phyloP scores from a whole-genome alignment of 1,139 yeast species.

The Kodamaea anthophila region DNA sequence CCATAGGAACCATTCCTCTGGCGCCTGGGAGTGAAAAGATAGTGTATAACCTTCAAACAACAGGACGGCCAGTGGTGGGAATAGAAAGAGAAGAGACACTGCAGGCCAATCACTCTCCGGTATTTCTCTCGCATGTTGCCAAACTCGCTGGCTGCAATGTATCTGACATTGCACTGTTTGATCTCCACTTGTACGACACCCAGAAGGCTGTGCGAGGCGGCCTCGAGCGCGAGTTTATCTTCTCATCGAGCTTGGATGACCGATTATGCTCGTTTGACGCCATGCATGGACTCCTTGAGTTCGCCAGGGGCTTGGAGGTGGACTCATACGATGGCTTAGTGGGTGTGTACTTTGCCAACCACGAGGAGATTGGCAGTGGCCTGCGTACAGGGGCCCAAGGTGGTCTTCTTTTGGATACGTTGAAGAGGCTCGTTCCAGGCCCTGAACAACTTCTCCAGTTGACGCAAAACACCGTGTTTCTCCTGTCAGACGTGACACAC shows the following conservation, averaged over 20 bases:
- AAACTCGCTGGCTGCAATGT: conserved; percentile 23
- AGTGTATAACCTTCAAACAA: conserved; percentile 34
- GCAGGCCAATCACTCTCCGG: conserved; percentile 30
- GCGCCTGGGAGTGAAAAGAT: conserved; percentile 34
- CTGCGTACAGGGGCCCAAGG: conserved; percentile 41
- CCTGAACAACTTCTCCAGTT: conserved; percentile 6
- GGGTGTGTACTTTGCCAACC: conserved; percentile 36
- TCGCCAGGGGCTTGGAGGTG: conserved; percentile 13
- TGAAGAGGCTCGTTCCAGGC: conserved; percentile 10
- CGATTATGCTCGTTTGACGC: conserved; percentile 41
- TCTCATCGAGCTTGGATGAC: conserved; percentile 42
- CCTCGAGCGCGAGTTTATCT: conserved; percentile 32
- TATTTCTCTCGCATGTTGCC: conserved; percentile 30
- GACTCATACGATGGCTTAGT: conserved; percentile 25
- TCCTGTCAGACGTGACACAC: conserved; percentile 45
- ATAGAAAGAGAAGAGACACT: conserved; percentile 8
- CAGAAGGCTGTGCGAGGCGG: conserved; percentile 41
- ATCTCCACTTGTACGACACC: conserved; percentile 37
- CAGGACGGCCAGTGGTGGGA: conserved; percentile 40
- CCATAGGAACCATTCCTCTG: conserved; percentile 29
- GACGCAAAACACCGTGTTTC: conserved; percentile 20
- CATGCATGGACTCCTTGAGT: conserved; percentile 28
- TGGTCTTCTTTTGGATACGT: conserved; percentile 16
- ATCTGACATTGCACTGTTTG: conserved; percentile 26
- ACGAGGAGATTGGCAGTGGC: conserved; percentile 41